Conservation (phyloP, 371 early-diverging fungal species). For the Nosema muscidifuracis region DNA sequence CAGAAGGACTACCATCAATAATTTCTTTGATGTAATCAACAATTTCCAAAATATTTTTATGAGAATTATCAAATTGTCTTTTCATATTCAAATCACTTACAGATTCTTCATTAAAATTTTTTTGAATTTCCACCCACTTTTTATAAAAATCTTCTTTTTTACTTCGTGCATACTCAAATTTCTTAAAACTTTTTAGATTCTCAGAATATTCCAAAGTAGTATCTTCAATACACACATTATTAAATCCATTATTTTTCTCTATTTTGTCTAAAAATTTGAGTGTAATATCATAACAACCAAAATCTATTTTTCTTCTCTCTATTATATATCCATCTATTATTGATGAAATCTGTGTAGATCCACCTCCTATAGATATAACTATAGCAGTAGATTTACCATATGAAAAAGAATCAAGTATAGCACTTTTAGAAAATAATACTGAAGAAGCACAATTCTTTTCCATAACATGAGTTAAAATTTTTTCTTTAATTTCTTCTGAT, state of each 20-base stretch:
- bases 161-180: neutral
- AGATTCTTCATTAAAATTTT: too few species aligned
- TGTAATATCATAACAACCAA: slow-evolving; percentile 35
- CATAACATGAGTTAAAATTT: slow-evolving; percentile 39
- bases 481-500: slow-evolving; percentile 10
- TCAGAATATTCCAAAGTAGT: slow-evolving; percentile 1
- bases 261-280: neutral
- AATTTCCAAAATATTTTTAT: neutral
- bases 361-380: slow-evolving; percentile 41
- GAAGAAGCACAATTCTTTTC: slow-evolving; percentile 37
- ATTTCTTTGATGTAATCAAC: slow-evolving; percentile 12
- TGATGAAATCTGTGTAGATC: slow-evolving; percentile 38
- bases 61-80: neutral
- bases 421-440: slow-evolving; percentile 49
- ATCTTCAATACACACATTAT: slow-evolving; percentile 1
- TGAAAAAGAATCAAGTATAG: slow-evolving; percentile 49
- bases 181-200: slow-evolving; percentile 6
- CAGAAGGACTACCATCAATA: slow-evolving; percentile 8
- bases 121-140: neutral
- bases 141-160: neutral
- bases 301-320: slow-evolving; percentile 29
- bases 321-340: slow-evolving; percentile 50
- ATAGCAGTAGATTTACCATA: slow-evolving; percentile 49
- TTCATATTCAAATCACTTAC: neutral
- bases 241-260: neutral